Conservation (phyloP, 306 rosid species). For the Arachis hypogaea region DNA sequence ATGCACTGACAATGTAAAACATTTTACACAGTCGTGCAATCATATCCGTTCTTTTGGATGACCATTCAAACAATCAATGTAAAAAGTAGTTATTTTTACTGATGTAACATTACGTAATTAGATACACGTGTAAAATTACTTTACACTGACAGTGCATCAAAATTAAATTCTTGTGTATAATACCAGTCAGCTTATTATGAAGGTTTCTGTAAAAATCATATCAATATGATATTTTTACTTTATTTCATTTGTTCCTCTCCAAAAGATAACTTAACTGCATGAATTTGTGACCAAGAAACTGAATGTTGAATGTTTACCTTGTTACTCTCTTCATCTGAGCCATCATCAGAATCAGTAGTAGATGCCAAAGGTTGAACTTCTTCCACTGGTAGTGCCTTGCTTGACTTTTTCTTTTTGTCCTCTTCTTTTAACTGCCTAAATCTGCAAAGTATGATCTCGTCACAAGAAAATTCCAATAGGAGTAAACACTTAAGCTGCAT, state of each 20-base stretch:
- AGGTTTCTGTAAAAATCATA: neutral
- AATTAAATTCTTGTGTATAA: too few species aligned
- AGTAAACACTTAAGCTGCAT: constrained; percentile 23
- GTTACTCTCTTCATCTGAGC: constrained; percentile 55
- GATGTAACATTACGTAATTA: too few species aligned
- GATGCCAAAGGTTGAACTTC: constrained; percentile 67
- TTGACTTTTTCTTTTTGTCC: constrained; percentile 58
- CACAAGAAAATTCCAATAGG: constrained; percentile 23
- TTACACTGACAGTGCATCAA: too few species aligned
- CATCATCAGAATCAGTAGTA: constrained; percentile 58
- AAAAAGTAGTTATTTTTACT: too few species aligned
- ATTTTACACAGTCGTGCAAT: too few species aligned
- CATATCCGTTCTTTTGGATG: too few species aligned
- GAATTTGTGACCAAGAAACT: constrained; percentile 8
- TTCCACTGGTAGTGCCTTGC: constrained; percentile 63
- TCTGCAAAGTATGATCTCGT: constrained; percentile 52
- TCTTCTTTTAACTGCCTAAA: constrained; percentile 72
- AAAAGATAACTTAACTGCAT: constrained; percentile 7
- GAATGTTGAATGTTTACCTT: constrained; percentile 57
- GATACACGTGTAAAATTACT: too few species aligned
- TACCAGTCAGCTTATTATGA: too few species aligned
- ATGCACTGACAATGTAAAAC: too few species aligned
- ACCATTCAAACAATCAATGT: too few species aligned
- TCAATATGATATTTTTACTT: constrained; percentile 4
- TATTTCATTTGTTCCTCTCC: neutral